These are phyloP conservation scores for Aplosporella prunicola DNA, from an alignment of 2,329 filamentous ascomycete genomes.

Conservation along the genomic window DNA sequence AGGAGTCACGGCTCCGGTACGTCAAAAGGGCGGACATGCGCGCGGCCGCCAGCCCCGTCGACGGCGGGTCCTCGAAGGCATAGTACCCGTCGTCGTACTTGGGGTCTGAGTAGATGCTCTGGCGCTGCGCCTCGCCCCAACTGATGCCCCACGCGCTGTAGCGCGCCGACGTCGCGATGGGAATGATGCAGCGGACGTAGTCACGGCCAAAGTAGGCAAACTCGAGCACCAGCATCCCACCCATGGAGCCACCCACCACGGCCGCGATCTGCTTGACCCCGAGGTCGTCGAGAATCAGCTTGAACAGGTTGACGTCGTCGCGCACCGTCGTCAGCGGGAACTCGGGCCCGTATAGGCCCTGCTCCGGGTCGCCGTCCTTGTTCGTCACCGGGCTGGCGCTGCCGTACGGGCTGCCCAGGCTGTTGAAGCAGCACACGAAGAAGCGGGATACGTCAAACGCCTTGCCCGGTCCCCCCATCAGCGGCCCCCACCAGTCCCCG, in stretches of 20 bases:
- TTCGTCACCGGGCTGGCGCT: slow-evolving; percentile 82
- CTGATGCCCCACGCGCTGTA: slow-evolving; percentile 88
- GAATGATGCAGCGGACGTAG: slow-evolving; percentile 71
- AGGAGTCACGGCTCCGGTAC: slow-evolving; percentile 93
- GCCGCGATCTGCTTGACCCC: slow-evolving; percentile 70
- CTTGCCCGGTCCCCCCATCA: slow-evolving; percentile 66
- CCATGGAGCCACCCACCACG: slow-evolving; percentile 76
- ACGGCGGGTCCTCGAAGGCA: slow-evolving; percentile 72
- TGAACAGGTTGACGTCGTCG: slow-evolving; percentile 87
- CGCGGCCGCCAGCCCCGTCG: slow-evolving; percentile 79
- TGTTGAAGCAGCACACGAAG: slow-evolving; percentile 81
- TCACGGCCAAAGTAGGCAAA: slow-evolving; percentile 86
- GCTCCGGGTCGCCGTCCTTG: slow-evolving; percentile 66
- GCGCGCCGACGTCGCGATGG: slow-evolving; percentile 74
- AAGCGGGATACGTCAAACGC: slow-evolving; percentile 76
- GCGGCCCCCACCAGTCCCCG: slow-evolving; percentile 78
- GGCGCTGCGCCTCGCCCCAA: slow-evolving; percentile 80
- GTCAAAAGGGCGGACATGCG: slow-evolving; percentile 95
- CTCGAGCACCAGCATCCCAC: slow-evolving; percentile 83
- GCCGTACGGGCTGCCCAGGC: slow-evolving; percentile 74
- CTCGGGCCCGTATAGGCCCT: slow-evolving; percentile 82
- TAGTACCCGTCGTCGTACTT: slow-evolving; percentile 99
- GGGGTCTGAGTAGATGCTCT: slow-evolving; percentile 94
- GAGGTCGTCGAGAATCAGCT: slow-evolving; percentile 67
- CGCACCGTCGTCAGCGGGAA: slow-evolving; percentile 92